phyloP scores from a whole-genome alignment of 371 early-diverging fungal genomes.

The Syncephalastrum contaminatum region DNA sequence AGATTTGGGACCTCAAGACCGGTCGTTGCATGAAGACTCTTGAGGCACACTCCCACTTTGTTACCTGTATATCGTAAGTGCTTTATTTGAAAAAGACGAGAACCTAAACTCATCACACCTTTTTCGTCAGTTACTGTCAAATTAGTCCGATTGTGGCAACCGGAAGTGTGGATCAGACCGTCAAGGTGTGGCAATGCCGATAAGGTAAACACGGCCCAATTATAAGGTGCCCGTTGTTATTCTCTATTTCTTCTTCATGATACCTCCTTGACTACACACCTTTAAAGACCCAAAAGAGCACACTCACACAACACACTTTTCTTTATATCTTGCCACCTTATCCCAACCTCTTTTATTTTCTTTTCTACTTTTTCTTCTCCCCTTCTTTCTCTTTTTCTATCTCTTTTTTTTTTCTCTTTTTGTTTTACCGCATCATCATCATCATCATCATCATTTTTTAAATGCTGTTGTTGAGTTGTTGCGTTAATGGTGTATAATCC shows the following conservation, averaged over 20 bases:
- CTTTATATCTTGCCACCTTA: background rate
- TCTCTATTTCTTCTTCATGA: slow-evolving; percentile 4
- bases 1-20: slow-evolving; percentile 85
- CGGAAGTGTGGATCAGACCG: slow-evolving; percentile 79
- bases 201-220: slow-evolving; percentile 15
- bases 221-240: slow-evolving; percentile 3
- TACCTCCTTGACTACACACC: background rate
- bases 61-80: slow-evolving; percentile 75
- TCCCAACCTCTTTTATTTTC: slow-evolving; percentile 1
- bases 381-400: too few species aligned
- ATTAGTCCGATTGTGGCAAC: slow-evolving; percentile 76
- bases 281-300: background rate
- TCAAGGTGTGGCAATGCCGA: slow-evolving; percentile 71
- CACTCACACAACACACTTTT: slow-evolving; percentile 5
- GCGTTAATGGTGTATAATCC: slow-evolving; percentile 3
- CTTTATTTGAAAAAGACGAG: slow-evolving; percentile 4
- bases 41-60: slow-evolving; percentile 88
- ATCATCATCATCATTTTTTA: background rate
- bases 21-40: slow-evolving; percentile 81
- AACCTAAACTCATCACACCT: background rate
- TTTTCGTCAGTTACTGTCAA: slow-evolving; percentile 31
- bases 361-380: background rate
- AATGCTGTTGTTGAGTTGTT: background rate
- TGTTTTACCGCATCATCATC: slow-evolving; percentile 1
- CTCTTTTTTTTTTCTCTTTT: background rate